Base-by-base conservation (phyloP, 768 basidiomycete species). In the Naganishia onofrii region DNA sequence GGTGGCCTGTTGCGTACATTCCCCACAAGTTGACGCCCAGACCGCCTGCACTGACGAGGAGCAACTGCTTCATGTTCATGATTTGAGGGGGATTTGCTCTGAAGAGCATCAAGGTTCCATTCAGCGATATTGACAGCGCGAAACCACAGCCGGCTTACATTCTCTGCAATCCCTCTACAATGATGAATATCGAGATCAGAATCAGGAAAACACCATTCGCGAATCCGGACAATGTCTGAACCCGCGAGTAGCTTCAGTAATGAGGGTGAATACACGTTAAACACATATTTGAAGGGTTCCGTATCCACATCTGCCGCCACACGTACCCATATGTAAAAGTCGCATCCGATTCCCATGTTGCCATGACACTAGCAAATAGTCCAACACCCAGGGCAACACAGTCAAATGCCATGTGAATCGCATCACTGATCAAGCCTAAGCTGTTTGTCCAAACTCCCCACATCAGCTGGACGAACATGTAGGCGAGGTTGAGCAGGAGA, bases 381-480 rank as follows among this genome's bases (percentile, higher is more conserved):
- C 96, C 96, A 65, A 99, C 91, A 0, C 88, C 93, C 64, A 99
- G 92, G 0, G 95, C 95, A 86, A 97, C 88, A 77, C 96, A 98
- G 82, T 99, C 96, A 75, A 99, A 99, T 13, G 93, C 92, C 96
- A 98, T 99, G 78, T 99, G 96, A 44, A 99, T 98, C 26, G 96
- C 94, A 78, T 99, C 96, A 12, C 93, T 96, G 69, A 99, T 98
- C 42, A 99, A 83, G 7, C 96, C 96, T 56, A 99, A 81, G 74
- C 91, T 93, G 76, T 99, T 99, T 52, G 96, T 99, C 90, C 93
- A 93, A 31, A 98, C 88, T 10, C 96, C 96, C 73, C 78, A 81
- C 15, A 75, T 75, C 91, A 97, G 92, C 82, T 99, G 96, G 13
- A 99, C 88, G 51, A 90, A 84, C 96, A 99, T 98, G 82, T 92